phyloP scores from a whole-genome alignment of 139 green algal genomes.

The Yamagishiella unicocca region DNA sequence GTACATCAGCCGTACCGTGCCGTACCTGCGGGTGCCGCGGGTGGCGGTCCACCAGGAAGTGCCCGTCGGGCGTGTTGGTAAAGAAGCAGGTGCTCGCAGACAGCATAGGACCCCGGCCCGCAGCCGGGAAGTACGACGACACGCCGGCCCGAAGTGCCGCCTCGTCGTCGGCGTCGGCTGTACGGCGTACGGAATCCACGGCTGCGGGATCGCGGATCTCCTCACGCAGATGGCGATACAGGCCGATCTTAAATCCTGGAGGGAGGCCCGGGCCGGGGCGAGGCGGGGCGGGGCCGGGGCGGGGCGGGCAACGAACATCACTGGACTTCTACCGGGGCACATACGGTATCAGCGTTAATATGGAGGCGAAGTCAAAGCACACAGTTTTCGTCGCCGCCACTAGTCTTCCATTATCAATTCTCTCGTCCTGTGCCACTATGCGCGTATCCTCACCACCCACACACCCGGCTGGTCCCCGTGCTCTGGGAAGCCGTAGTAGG shows the following conservation, averaged over 20 bases:
- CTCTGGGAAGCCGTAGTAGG: conserved; percentile 80
- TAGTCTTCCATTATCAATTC: no score
- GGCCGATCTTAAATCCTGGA: conserved; percentile 71
- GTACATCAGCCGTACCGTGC: neutral
- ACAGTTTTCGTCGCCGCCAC: no score
- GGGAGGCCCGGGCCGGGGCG: no score
- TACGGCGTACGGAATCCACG: conserved; percentile 61
- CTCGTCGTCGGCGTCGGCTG: conserved; percentile 62
- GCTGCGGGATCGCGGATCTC: conserved; percentile 53
- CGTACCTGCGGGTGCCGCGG: conserved; percentile 75
- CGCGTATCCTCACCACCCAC: no score
- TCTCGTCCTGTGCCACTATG: no score
- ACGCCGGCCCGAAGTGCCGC: conserved; percentile 54
- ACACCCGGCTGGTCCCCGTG: conserved; percentile 24
- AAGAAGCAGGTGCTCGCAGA: conserved; percentile 79
- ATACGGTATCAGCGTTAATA: no score
- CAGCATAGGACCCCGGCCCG: conserved; percentile 54
- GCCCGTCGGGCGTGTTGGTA: conserved; percentile 81
- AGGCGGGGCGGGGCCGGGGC: no score
- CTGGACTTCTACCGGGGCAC: no score
- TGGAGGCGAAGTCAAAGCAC: no score
- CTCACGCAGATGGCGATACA: conserved; percentile 62
- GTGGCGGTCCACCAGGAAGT: conserved; percentile 88
- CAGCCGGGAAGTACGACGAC: conserved; percentile 64
- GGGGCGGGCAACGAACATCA: no score